These are phyloP conservation scores for Isabelozyma gotoi DNA, from an alignment of 805 yeast genomes.

Conservation along the genomic window DNA sequence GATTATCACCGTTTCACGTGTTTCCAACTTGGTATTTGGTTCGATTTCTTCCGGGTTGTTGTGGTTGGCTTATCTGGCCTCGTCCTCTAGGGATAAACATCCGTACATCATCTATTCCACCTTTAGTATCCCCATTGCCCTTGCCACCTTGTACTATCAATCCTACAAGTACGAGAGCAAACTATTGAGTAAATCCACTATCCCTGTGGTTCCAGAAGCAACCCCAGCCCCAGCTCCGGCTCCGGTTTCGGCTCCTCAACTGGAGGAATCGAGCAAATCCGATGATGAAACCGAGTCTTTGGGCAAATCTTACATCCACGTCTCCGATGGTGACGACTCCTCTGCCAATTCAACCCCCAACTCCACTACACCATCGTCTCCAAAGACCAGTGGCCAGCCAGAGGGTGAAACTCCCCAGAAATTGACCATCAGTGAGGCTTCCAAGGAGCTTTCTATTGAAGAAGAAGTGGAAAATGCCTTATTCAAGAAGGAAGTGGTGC, in stretches of 20 bases:
- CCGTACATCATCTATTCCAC: constrained; percentile 72
- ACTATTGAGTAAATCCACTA: constrained; percentile 8
- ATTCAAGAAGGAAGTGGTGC: constrained; percentile 34
- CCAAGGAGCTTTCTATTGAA: constrained; percentile 37
- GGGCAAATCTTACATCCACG: constrained; percentile 42
- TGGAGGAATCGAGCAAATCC: too few relatives aligned
- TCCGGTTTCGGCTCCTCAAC: too few relatives aligned
- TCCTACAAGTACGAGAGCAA: constrained; percentile 15
- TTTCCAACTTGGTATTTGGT: constrained; percentile 36
- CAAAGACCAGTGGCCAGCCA: constrained; percentile 11
- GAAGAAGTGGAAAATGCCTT: constrained; percentile 44
- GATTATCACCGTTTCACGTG: constrained; percentile 20
- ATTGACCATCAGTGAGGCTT: constrained; percentile 11
- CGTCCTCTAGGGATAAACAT: constrained; percentile 59
- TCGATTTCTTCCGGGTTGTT: constrained; percentile 52
- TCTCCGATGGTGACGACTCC: constrained; percentile 36
- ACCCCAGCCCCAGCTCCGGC: not conserved
- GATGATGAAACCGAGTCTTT: constrained; percentile 20
- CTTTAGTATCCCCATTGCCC: constrained; percentile 49
- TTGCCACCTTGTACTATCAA: constrained; percentile 18
- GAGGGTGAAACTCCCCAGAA: constrained; percentile 4
- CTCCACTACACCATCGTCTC: constrained; percentile 25
- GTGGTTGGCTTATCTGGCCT: constrained; percentile 52
- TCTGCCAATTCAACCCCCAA: constrained; percentile 27
- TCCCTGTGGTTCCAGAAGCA: not conserved